These are phyloP conservation scores for Metschnikowia vanudenii DNA, from an alignment of 805 yeast genomes.

Conservation along the genomic window DNA sequence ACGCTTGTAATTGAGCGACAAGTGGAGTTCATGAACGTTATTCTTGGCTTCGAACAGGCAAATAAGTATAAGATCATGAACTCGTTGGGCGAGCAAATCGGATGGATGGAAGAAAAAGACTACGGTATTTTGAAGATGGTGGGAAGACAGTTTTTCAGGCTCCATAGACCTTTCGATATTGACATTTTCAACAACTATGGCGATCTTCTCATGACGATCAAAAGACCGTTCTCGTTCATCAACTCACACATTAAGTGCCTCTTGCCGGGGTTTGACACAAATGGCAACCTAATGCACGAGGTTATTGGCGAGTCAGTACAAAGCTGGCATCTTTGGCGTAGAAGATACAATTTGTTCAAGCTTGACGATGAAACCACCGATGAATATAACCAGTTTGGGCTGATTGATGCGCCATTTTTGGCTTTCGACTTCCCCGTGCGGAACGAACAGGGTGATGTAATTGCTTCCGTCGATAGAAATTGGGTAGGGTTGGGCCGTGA, in stretches of 20 bases:
- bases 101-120: slow-evolving; percentile 81
- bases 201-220: slow-evolving; percentile 59
- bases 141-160: slow-evolving; percentile 77
- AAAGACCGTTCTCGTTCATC: slow-evolving; percentile 82
- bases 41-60: slow-evolving; percentile 90
- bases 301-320: slow-evolving; percentile 84
- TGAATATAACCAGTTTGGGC: slow-evolving; percentile 75
- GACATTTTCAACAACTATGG: slow-evolving; percentile 68
- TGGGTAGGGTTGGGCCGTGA: slow-evolving; percentile 96
- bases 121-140: slow-evolving; percentile 63
- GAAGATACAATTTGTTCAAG: slow-evolving; percentile 78
- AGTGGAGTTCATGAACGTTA: slow-evolving; percentile 82
- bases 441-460: slow-evolving; percentile 54
- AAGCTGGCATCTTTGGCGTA: slow-evolving; percentile 93
- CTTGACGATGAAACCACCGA: slow-evolving; percentile 41
- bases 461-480: slow-evolving; percentile 83
- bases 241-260: slow-evolving; percentile 82
- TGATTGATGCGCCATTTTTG: slow-evolving; percentile 81
- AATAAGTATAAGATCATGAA: slow-evolving; percentile 75
- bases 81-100: slow-evolving; percentile 69
- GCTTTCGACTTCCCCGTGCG: slow-evolving; percentile 81
- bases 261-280: slow-evolving; percentile 50
- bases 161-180: slow-evolving; percentile 83
- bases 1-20: slow-evolving; percentile 84
- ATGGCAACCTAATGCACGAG: slow-evolving; percentile 40